A percentile compares a stretch with the other conserved stretches of the same genome.
Evolutionary conservation across 2,329 filamentous ascomycete species (phyloP).

Genomic region (Chrysoporthe cubensis): DNA sequence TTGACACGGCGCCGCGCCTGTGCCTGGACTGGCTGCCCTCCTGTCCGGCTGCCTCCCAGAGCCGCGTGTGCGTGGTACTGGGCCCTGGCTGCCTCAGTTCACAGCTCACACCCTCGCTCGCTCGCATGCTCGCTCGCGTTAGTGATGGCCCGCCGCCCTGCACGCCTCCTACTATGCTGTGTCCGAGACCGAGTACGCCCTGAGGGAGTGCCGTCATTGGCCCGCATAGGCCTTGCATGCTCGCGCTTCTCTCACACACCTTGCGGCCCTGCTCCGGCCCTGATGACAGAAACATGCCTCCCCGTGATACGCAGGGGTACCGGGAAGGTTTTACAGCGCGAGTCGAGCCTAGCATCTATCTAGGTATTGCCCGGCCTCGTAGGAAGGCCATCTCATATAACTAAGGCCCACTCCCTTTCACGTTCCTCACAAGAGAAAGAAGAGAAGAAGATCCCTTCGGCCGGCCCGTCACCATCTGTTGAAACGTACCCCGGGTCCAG

Average conservation of each 20-base stretch:
- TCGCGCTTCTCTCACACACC: background rate
- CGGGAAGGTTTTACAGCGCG: background rate
- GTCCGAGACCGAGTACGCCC: background rate
- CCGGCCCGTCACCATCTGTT: no score
- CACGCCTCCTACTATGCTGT: background rate
- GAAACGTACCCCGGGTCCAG: background rate
- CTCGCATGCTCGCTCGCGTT: background rate
- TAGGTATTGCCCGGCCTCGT: background rate
- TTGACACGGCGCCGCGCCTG: constrained; percentile 1
- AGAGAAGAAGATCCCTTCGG: background rate
- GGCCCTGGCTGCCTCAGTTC: background rate
- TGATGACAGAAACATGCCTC: background rate
- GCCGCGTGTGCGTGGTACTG: no score
- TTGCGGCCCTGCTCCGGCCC: background rate
- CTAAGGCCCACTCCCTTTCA: background rate
- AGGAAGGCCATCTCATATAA: background rate
- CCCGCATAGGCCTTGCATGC: background rate
- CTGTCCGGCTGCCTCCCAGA: background rate
- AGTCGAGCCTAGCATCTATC: background rate
- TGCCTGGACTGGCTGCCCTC: background rate
- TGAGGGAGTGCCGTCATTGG: background rate
- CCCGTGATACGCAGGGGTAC: background rate
- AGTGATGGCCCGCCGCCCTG: background rate
- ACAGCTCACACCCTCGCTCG: background rate
- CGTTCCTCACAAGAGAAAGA: background rate